Evolutionary conservation across 2,329 filamentous ascomycete genomes (phyloP).

Genomic region (Alternaria sp.): DNA sequence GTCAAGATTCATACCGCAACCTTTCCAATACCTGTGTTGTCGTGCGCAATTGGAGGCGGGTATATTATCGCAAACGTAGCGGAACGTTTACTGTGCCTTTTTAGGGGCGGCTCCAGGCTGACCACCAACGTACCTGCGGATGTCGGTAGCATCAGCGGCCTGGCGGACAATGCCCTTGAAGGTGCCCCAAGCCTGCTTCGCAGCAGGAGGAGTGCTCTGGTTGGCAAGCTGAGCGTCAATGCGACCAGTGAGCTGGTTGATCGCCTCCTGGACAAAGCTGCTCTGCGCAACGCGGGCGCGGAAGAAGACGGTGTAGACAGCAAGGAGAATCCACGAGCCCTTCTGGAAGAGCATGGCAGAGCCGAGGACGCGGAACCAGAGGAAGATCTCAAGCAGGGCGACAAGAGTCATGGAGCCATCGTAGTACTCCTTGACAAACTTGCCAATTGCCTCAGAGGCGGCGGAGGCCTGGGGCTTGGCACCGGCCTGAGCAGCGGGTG

Average conservation of each 20-base stretch:
- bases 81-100: slow-evolving; percentile 63
- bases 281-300: slow-evolving; percentile 90
- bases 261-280: slow-evolving; percentile 86
- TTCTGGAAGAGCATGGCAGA: slow-evolving; percentile 87
- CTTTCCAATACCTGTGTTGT: slow-evolving; percentile 26
- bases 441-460: slow-evolving; percentile 82
- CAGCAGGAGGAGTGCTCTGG: slow-evolving; percentile 83
- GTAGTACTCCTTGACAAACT: slow-evolving; percentile 98
- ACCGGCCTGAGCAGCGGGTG: slow-evolving; percentile 60
- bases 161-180: slow-evolving; percentile 77
- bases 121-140: slow-evolving; percentile 74
- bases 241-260: slow-evolving; percentile 74
- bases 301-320: slow-evolving; percentile 89
- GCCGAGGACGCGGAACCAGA: slow-evolving; percentile 84
- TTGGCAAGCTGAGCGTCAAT: slow-evolving; percentile 84
- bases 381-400: slow-evolving; percentile 82
- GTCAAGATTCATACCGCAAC: slow-evolving; percentile 33
- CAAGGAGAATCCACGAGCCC: slow-evolving; percentile 87
- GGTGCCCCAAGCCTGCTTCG: slow-evolving; percentile 79
- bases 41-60: slow-evolving; percentile 27
- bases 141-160: slow-evolving; percentile 80
- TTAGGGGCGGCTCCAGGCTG: slow-evolving; percentile 64
- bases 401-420: slow-evolving; percentile 95
- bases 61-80: slow-evolving; percentile 19
- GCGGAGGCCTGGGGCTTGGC: slow-evolving; percentile 68